phyloP scores from a whole-genome alignment of 192 early-diverging fungal species.

The Coemansia sp. region DNA sequence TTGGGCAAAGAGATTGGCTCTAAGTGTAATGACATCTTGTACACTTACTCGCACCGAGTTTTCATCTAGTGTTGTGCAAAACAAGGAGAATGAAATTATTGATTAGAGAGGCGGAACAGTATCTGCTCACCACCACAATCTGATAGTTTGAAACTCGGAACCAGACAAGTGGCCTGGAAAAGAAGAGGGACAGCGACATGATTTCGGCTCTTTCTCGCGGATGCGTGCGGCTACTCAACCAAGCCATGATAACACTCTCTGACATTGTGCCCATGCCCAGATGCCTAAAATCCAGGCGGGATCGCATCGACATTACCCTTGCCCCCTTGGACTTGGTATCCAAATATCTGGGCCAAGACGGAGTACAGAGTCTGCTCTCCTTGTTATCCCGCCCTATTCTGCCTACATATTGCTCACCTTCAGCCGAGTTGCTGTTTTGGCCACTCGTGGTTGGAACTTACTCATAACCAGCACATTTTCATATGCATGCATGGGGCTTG shows the following conservation, averaged over 20 bases:
- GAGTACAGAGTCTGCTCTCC: constrained; percentile 26
- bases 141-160: constrained; percentile 51
- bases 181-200: constrained; percentile 42
- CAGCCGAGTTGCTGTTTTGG: constrained; percentile 31
- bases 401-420: constrained; percentile 35
- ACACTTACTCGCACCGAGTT: neutral
- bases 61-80: neutral
- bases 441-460: constrained; percentile 46
- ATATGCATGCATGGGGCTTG: constrained; percentile 54
- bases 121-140: constrained; percentile 36
- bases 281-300: neutral
- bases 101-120: constrained; percentile 46
- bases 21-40: neutral
- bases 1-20: constrained; percentile 35
- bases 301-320: constrained; percentile 42
- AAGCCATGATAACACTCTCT: constrained; percentile 52
- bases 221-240: constrained; percentile 32
- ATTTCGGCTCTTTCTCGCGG: constrained; percentile 44
- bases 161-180: constrained; percentile 47
- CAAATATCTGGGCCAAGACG: constrained; percentile 35
- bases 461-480: constrained; percentile 49
- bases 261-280: constrained; percentile 36
- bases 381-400: constrained; percentile 35
- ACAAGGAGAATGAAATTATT: neutral
- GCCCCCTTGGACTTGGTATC: constrained; percentile 41